phyloP scores from a whole-genome alignment of 1,284 basidiomycete species.

The Irpex sp. region DNA sequence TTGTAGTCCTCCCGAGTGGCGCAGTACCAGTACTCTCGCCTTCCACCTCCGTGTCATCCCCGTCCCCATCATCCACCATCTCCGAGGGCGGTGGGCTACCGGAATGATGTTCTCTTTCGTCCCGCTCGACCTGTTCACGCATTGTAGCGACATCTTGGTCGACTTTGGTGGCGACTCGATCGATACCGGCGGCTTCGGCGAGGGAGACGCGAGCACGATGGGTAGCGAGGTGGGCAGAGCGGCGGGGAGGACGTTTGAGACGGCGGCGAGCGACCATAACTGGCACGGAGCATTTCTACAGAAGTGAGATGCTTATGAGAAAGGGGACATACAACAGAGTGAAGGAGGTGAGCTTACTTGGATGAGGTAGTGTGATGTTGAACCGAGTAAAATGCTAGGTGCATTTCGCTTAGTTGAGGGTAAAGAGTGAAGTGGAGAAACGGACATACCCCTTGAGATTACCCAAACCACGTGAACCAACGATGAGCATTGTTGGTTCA shows the following conservation, averaged over 20 bases:
- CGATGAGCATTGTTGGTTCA: conserved; percentile 91
- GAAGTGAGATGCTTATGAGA: neutral
- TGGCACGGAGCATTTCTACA: conserved; percentile 61
- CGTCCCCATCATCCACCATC: conserved; percentile 29
- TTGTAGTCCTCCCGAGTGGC: conserved; percentile 13
- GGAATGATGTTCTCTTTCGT: conserved; percentile 33
- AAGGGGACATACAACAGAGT: neutral
- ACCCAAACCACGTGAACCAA: conserved; percentile 89
- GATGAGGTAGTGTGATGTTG: conserved; percentile 95
- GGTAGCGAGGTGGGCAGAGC: conserved; percentile 34
- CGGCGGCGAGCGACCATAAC: conserved; percentile 66
- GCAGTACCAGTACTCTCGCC: conserved; percentile 17
- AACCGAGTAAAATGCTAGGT: conserved; percentile 88
- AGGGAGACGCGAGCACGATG: conserved; percentile 68
- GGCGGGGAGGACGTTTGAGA: conserved; percentile 44
- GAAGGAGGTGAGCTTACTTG: conserved; percentile 43
- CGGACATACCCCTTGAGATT: conserved; percentile 82
- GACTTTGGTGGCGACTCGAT: conserved; percentile 71
- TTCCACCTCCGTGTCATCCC: conserved; percentile 26
- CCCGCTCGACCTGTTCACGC: conserved; percentile 64
- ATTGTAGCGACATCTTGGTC: conserved; percentile 68
- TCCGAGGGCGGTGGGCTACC: conserved; percentile 25
- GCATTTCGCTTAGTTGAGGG: neutral
- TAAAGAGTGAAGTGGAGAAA: neutral
- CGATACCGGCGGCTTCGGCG: conserved; percentile 66